These are phyloP conservation scores for Sporothrix phasma DNA, from an alignment of 2,329 filamentous ascomycete genomes.

Conservation along the genomic window DNA sequence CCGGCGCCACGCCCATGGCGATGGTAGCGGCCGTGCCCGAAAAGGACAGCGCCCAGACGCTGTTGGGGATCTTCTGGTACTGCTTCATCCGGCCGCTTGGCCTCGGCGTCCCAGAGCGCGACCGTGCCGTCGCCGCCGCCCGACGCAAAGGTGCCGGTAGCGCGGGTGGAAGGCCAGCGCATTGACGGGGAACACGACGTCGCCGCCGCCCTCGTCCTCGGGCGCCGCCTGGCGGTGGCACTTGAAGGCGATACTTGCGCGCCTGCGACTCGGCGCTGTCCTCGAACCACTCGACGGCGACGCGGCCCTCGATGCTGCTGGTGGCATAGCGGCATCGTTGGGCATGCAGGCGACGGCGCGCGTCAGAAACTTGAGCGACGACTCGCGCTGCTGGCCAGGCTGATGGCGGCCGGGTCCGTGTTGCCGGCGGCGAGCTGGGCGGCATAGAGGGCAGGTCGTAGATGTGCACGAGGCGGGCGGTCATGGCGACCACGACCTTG, in stretches of 20 bases:
- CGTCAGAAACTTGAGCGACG: conserved; percentile 91
- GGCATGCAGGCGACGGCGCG: conserved; percentile 93
- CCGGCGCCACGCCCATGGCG: conserved; percentile 72
- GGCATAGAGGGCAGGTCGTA: conserved; percentile 71
- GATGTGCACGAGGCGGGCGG: conserved; percentile 83
- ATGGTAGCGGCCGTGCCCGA: conserved; percentile 66
- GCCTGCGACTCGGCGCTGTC: conserved; percentile 77
- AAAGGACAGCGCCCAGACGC: conserved; percentile 68
- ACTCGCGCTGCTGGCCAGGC: conserved; percentile 90
- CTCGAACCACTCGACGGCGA: conserved; percentile 97
- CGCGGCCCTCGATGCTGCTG: conserved; percentile 84
- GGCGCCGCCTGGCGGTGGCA: conserved; percentile 74
- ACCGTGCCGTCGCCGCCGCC: conserved; percentile 86
- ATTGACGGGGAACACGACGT: conserved; percentile 87
- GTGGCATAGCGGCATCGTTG: conserved; percentile 86
- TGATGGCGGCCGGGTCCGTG: conserved; percentile 40
- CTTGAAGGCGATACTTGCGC: conserved; percentile 96
- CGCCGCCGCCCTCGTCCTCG: conserved; percentile 53
- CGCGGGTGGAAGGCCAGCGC: conserved; percentile 79
- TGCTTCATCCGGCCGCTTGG: conserved; percentile 83
- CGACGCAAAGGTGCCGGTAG: conserved; percentile 74
- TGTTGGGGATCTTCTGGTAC: conserved; percentile 74
- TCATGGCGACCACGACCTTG: conserved; percentile 93
- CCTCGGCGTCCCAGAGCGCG: conserved; percentile 85
- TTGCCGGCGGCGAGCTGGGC: conserved; percentile 39